Evolutionary conservation across 2,329 filamentous ascomycete genomes (phyloP), one percentile per base, ranked within the genome.

Genomic region (Chrysoporthe cubensis): DNA sequence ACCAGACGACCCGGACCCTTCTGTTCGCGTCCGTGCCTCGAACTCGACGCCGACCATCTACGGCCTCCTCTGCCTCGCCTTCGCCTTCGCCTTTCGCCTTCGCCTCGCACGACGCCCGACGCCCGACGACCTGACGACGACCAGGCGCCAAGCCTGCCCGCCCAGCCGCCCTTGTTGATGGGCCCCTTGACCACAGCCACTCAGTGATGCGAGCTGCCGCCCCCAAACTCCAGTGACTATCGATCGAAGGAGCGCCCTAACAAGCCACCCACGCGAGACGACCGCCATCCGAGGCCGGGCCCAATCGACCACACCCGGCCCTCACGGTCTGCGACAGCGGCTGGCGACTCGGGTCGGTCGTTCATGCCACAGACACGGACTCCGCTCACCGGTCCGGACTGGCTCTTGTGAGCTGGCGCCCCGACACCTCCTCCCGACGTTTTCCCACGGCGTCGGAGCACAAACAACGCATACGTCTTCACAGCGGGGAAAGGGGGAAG

Each of bases 201-300:
- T 52, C 48, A 62, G 68, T 64, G 63, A 70, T 70, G 68, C 68
- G 59, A 70, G 59, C 68, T 56, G 67, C 68, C 56, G 63, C 59
- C 66, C 68, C 62, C 59, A 52, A 56, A 50, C 63, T 52, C 62
- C 59, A 65, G 52, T 63, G 65, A 62, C 57, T 42, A 58, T 56
- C 63, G 32, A 62, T 46, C 54, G 57, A 65, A 62, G 62, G 65
- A 63, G 58, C 66, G 62, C 66, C 62, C 56, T 42, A 50, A 64
- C 42, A 52, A 52, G 32, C 32, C 11, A 42, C 54, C 57, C 54
- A 62, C 62, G 66, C 68, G 44, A 68, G 61, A 63, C 62, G 59
- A 40, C 62, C 62, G 52, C 46, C 63, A 57, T 46, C 52, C 43
- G 63, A 64, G 58, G 46, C 61, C 66, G 42, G 46, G 40, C 16